These are phyloP conservation scores for Salix suchowensis DNA, from an alignment of 345 rosid genomes.

Conservation along the genomic window DNA sequence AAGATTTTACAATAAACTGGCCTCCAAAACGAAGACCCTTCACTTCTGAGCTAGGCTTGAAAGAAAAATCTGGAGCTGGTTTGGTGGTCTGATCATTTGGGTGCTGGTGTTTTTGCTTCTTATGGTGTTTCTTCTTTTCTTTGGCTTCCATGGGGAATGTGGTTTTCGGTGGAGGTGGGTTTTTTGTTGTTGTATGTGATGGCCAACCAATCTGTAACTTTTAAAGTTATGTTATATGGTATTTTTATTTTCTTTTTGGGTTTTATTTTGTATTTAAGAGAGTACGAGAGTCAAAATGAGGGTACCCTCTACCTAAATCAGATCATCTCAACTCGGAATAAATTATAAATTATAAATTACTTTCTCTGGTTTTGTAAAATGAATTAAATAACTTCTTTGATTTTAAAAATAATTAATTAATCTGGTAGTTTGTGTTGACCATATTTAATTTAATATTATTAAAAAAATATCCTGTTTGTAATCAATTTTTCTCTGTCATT, in stretches of 20 bases:
- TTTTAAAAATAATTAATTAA: too few species aligned
- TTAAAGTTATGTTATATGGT: not conserved
- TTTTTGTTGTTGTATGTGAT: not conserved
- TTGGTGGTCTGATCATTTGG: slow-evolving; percentile 47
- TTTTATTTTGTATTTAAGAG: slow-evolving; percentile 3
- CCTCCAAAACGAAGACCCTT: slow-evolving; percentile 88
- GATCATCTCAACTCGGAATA: not conserved
- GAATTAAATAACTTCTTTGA: not conserved
- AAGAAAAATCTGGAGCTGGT: slow-evolving; percentile 57
- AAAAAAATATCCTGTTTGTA: too few species aligned
- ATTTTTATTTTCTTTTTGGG: not conserved
- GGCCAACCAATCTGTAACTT: slow-evolving; percentile 22
- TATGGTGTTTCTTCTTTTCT: slow-evolving; percentile 51
- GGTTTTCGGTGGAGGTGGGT: not conserved
- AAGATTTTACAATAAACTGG: slow-evolving; percentile 85
- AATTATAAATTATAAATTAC: too few species aligned
- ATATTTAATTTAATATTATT: too few species aligned
- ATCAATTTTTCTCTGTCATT: too few species aligned
- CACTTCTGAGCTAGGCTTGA: slow-evolving; percentile 73
- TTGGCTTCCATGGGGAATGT: slow-evolving; percentile 52
- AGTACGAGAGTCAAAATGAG: slow-evolving; percentile 14
- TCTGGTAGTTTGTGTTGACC: too few species aligned
- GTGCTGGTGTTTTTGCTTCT: slow-evolving; percentile 72
- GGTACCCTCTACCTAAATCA: slow-evolving; percentile 12
- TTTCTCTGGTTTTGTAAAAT: not conserved